Base-by-base conservation (phyloP, 2,329 filamentous ascomycete genomes). In the Penicillium sp. region DNA sequence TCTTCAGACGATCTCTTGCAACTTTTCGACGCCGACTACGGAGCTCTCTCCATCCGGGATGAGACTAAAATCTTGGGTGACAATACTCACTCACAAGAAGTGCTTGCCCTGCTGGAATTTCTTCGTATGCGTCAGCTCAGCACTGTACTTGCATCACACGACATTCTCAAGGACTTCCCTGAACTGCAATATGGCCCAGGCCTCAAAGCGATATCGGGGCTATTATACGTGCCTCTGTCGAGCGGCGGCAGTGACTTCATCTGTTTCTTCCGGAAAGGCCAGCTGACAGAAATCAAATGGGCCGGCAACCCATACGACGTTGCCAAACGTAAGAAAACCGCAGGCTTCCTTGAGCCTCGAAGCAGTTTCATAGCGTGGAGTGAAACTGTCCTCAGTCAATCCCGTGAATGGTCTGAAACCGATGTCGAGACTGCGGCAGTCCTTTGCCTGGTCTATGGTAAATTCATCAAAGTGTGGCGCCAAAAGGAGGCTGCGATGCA, bases 401-500 rank as follows among this genome's bases (percentile, higher is more conserved):
- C 86, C 57, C 81, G 86, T 24, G 89, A 95, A 57, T 95, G 90
- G 90, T 84, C 83, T 0, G 88, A 93, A 61, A 86, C 94, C 53
- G 88, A 95, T 62, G 78, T 94, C 3, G 90, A 95, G 67, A 95
- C 88, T 0, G 89, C 90, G 0, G 88, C 89, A 1, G 87, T 95
- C 0, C 74, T 95, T 3, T 95, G 89, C 61, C 72, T 95, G 7
- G 88, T 95, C 1, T 95, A 95, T 53, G 88, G 86, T 64, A 85
- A 81, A 65, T 95, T 95, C 64, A 95, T 95, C 58, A 87, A 94
- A 61, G 89, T 95, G 1, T 95, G 90, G 90, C 78, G 88, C 47
- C 88, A 95, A 63, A 95, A 95, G 56, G 90, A 95, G 65, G 85
- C 84, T 1, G 87, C 87, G 0, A 64, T 95, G 50, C 85, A 94